These are phyloP conservation scores for Aureobasidium sp. DNA, from an alignment of 2,329 filamentous ascomycete species.

Conservation along the genomic window DNA sequence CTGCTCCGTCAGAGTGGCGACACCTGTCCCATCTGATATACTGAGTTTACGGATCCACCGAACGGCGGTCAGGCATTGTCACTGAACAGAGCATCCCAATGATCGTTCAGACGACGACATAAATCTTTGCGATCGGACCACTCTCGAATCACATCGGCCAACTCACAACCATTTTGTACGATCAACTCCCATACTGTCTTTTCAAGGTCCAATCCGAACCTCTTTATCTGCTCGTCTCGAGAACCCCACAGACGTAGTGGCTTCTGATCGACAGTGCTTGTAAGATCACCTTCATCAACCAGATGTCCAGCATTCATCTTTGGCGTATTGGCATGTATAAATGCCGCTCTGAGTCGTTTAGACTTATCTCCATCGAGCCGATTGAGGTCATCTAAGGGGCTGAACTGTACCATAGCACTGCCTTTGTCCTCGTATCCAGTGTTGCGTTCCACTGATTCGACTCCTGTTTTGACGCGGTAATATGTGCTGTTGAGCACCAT, in stretches of 20 bases:
- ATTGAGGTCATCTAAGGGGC: conserved; percentile 8
- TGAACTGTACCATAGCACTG: conserved; percentile 19
- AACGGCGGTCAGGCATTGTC: background rate
- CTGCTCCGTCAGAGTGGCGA: background rate
- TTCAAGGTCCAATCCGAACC: conserved; percentile 24
- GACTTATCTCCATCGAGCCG: conserved; percentile 9
- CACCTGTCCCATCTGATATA: background rate
- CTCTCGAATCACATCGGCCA: conserved; percentile 19
- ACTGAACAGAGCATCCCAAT: conserved; percentile 12
- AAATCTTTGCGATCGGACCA: conserved; percentile 18
- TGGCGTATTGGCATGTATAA: conserved; percentile 25
- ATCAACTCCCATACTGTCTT: conserved; percentile 22
- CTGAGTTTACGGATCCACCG: background rate
- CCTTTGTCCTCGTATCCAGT: conserved; percentile 14
- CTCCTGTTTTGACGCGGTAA: conserved; percentile 32
- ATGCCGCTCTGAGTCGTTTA: conserved; percentile 19
- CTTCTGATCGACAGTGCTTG: conserved; percentile 16
- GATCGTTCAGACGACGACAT: conserved; percentile 18
- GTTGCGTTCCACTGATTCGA: conserved; percentile 14
- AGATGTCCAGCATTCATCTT: conserved; percentile 29
- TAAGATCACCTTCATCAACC: conserved; percentile 24
- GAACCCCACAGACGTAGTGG: conserved; percentile 22
- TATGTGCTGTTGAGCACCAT: conserved; percentile 33
- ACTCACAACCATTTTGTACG: conserved; percentile 21
- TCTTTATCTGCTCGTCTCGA: conserved; percentile 19